Evolutionary conservation across 345 rosid genomes (phyloP), one percentile per base, ranked within the genome.

Genomic region (Salix dunnii): DNA sequence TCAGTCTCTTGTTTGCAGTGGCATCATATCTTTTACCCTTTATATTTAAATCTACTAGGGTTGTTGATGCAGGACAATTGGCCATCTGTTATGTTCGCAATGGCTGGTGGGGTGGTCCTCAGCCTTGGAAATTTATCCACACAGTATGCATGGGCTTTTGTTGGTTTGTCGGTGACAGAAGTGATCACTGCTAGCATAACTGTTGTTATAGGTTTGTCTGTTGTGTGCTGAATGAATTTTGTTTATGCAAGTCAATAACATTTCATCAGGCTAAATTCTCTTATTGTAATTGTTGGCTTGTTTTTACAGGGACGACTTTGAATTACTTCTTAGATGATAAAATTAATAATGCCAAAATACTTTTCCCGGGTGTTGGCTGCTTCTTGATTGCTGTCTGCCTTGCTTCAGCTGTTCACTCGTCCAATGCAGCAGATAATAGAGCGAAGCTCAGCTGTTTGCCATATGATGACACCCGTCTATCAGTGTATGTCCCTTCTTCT

Each of bases 251-350:
- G 51, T 33, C 25, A 33, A 6, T 55, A 5, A 27, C 55, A 21
- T 65, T 31, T 48, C 23, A 51, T 5, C 5, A n/a, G 53, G 12
- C 40, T 66, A 21, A 60, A 10, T 12, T 51, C 30, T 42, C 40
- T 27, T 35, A 67, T 38, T 67, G 10, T 14, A 14, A 62, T 11
- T 4, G 21, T 69, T 35, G 33, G 60, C 79, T 82, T 76, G 71
- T 43, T 74, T 80, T 61, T 5, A 76, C 89, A 93, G 97, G 96
- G 12, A 89, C 97, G 10, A 92, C 94, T 23, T 33, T 94, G 79
- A 94, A 94, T 81, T 92, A 92, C 87, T 92, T 92, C 85, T 85
- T 94, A 74, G 98, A 91, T 69, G 86, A 88, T 81, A 93, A 77
- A 83, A 91, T 92, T 23, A 92, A 92, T 75, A 86, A 74, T 78